Base-by-base conservation (phyloP, 2,329 filamentous ascomycete genomes). In the Alternaria arborescens region DNA sequence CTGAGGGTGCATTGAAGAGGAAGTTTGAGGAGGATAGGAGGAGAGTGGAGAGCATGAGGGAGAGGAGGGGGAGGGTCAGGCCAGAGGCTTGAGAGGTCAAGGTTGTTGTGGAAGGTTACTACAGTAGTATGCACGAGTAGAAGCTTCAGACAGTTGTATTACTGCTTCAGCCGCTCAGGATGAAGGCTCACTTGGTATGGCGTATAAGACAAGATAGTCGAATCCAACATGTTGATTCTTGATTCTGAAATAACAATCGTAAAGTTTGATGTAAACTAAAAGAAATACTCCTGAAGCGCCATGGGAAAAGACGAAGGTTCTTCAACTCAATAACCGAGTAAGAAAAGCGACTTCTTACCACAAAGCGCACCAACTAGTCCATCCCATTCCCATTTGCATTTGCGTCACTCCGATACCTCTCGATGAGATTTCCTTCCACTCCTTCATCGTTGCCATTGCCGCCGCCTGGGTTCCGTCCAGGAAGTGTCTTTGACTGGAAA, bases 1-100 rank as follows among this genome's bases (percentile, higher is more conserved):
- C 88, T 71, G 90, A 93, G 77, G 83, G 85, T 43, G 86, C 89
- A 71, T 77, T 95, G 76, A 79, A 91, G 67, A 88, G 83, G 80
- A 84, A 85, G 73, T 96, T 95, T 77, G 90, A 93, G 73, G 88
- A 92, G 76, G 92, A 95, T 81, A 86, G 86, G 80, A 87, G 82
- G 81, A 91, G 87, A 79, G 85, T 95, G 47, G 83, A 85, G 70
- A 88, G 87, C 58, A 89, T 94, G 88, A 88, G 87, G 79, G 86
- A 85, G 77, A 86, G 87, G 79, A 86, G 86, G 73, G 77, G 76
- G 34, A 70, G 55, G 58, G 64, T 76, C 3, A 64, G 68, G 55
- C 71, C 71, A 0, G 73, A 77, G 66, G 55, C 43, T 8, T 77
- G 61, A 69, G 28, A 11, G 28, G 28, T 30, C 28, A 30, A 5